These are phyloP conservation scores for Oryza nivara DNA, from an alignment of 176 grass and related monocot genomes.

Conservation along the genomic window DNA sequence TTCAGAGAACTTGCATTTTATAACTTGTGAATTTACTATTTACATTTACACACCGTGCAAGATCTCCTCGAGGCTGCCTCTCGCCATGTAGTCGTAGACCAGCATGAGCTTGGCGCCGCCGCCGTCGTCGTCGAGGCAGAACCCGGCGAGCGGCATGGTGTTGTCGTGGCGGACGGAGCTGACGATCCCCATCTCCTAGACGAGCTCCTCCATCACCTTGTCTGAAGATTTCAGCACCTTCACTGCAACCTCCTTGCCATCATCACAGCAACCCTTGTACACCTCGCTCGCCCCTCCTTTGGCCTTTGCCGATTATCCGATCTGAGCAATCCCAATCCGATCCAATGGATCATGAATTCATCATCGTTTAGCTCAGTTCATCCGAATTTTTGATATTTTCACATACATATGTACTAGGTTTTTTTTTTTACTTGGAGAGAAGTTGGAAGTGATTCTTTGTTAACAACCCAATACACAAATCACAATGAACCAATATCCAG, in stretches of 20 bases:
- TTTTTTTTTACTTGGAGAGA: slow-evolving; percentile 55
- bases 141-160: slow-evolving; percentile 66
- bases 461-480: too few relatives aligned
- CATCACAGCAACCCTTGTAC: slow-evolving; percentile 46
- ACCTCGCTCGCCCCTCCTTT: slow-evolving; percentile 55
- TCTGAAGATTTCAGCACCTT: slow-evolving; percentile 70
- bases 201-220: slow-evolving; percentile 57
- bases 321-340: slow-evolving; percentile 25
- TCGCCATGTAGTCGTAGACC: slow-evolving; percentile 81
- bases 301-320: slow-evolving; percentile 67
- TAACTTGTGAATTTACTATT: not conserved
- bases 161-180: slow-evolving; percentile 64
- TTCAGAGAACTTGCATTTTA: not conserved
- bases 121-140: slow-evolving; percentile 63
- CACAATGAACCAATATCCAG: too few relatives aligned
- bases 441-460: slow-evolving; percentile 59
- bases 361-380: not conserved
- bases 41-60: slow-evolving; percentile 58
- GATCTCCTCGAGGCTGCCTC: slow-evolving; percentile 85
- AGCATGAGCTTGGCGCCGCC: slow-evolving; percentile 44
- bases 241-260: slow-evolving; percentile 70
- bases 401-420: not conserved
- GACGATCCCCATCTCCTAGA: slow-evolving; percentile 71
- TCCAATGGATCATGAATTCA: not conserved
- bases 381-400: not conserved